Evolutionary conservation across 2,329 filamentous ascomycete species (phyloP), one percentile per base, ranked within the genome.

Genomic region (Mycogone perniciosa): DNA sequence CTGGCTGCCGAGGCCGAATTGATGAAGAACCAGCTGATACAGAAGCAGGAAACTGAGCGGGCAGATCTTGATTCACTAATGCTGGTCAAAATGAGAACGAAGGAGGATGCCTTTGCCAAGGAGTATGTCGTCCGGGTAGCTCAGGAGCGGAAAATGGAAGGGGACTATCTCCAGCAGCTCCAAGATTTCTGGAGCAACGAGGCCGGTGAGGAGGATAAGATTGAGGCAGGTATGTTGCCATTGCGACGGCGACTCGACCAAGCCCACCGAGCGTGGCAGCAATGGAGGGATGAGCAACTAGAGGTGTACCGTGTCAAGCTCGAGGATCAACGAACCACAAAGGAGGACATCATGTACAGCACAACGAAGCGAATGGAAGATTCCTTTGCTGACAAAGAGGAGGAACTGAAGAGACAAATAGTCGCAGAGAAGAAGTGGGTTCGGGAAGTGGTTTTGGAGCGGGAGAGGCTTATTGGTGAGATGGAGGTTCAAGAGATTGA

Each of bases 401-500:
- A 56, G 11, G 68, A 68, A 11, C 60, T 69, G 27, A 53, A 55
- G 37, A 64, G 57, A 46, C 66, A 64, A 31, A 68, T 68, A 44
- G 57, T 56, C 6, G 75, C 73, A 0, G 76, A 81, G 65, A 61
- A 67, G 51, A 66, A 62, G 50, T 82, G 79, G 78, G 61, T 73
- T 27, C 63, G 65, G 34, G 66, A 69, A 39, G 71, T 79, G 4
- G 55, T 71, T 5, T 60, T 67, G 5, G 77, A 79, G 60, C 68
- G 76, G 8, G 60, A 58, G 31, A 65, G 61, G 35, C 59, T 79
- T 56, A 61, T 81, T 43, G 62, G 53, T 6, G 70, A 69, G 31
- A 62, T 68, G 59, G 70, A 76, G 59, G 48, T 57, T 10, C 62
- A 68, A 2, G 76, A 79, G 63, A 61, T 74, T 39, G 70, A 76